Evolutionary conservation across 257 asterid genomes (phyloP), one percentile per base, ranked within the genome.

Genomic region (Marsdenia floribunda): DNA sequence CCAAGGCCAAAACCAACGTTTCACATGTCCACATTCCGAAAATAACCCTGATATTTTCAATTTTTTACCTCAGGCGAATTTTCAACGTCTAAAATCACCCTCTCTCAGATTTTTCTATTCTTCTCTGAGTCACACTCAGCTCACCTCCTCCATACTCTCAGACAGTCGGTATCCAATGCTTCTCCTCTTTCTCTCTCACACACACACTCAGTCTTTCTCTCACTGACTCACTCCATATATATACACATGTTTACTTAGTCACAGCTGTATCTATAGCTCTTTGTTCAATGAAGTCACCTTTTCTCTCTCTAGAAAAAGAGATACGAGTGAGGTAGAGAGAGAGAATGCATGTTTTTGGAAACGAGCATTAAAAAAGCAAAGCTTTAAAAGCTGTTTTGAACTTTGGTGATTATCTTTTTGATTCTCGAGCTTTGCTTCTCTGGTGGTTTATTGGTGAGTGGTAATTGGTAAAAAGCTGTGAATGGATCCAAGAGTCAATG

Each of bases 111-210:
- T 68, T 71, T 68, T 71, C 8, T 44, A 8, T 6, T 44, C 12
- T 76, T n/a, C 24, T 35, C 26, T 0, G 14, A 10, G 33, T 38
- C 40, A 26, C 46, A 4, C 12, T 37, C 38, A 29, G 22, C 76
- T 35, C 53, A 21, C 35, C 76, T 46, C 44, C 35, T 64, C 73
- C 83, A 76, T 49, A 7, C 76, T 59, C 76, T 59, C 65, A 61
- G 38, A 57, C 73, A 35, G 74, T 77, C 74, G 73, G 79, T 21
- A 68, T 79, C 77, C 83, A 24, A 73, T 63, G 77, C 52, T 44
- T 16, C 67, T 57, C 82, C 71, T 57, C 82, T 72, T 75, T 67
- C 58, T 75, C 82, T 75, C 76, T 61, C 71, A 55, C 78, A 58
- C 75, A 9, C 63, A 24, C 68, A 53, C 68, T 5, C 47, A 33